These are phyloP conservation scores for Pleurotus ostreatus DNA, from an alignment of 768 basidiomycete species.

Conservation along the genomic window DNA sequence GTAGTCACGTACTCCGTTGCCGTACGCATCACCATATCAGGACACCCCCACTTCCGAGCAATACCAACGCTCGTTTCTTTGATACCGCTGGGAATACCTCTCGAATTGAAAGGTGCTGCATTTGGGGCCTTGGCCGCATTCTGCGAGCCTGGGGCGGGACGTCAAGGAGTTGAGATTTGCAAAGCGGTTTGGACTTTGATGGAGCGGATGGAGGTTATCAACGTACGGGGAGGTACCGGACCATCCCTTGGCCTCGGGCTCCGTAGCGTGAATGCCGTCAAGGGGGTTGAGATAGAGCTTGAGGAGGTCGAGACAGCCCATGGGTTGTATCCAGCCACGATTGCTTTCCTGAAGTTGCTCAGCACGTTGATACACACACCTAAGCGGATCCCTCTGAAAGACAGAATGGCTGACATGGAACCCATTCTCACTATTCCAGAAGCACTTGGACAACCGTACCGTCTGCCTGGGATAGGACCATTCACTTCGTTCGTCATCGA, in stretches of 20 bases:
- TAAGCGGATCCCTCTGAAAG: slow-evolving; percentile 62
- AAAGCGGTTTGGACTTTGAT: slow-evolving; percentile 79
- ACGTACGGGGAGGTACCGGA: slow-evolving; percentile 48
- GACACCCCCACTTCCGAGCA: slow-evolving; percentile 76
- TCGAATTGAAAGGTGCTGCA: slow-evolving; percentile 86
- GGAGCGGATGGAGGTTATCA: slow-evolving; percentile 82
- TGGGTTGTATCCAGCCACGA: slow-evolving; percentile 82
- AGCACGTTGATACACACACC: slow-evolving; percentile 81
- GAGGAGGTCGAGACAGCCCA: slow-evolving; percentile 82
- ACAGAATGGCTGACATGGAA: slow-evolving; percentile 53
- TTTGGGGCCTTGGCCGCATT: slow-evolving; percentile 82
- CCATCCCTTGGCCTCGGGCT: slow-evolving; percentile 35
- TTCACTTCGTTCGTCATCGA: slow-evolving; percentile 87
- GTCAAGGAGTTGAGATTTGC: slow-evolving; percentile 73
- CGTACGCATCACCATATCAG: slow-evolving; percentile 73
- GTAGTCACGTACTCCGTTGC: slow-evolving; percentile 73
- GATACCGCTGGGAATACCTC: slow-evolving; percentile 74
- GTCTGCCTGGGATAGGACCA: slow-evolving; percentile 75
- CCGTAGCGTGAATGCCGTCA: slow-evolving; percentile 43
- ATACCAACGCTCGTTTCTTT: slow-evolving; percentile 77
- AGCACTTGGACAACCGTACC: slow-evolving; percentile 72
- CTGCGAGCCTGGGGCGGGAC: slow-evolving; percentile 75
- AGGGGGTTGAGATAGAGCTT: slow-evolving; percentile 83
- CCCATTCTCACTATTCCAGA: slow-evolving; percentile 77
- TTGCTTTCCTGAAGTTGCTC: slow-evolving; percentile 82